Evolutionary conservation across 129 eudicot species (phyloP), one percentile per base, ranked within the genome.

Genomic region (Arctium minus): DNA sequence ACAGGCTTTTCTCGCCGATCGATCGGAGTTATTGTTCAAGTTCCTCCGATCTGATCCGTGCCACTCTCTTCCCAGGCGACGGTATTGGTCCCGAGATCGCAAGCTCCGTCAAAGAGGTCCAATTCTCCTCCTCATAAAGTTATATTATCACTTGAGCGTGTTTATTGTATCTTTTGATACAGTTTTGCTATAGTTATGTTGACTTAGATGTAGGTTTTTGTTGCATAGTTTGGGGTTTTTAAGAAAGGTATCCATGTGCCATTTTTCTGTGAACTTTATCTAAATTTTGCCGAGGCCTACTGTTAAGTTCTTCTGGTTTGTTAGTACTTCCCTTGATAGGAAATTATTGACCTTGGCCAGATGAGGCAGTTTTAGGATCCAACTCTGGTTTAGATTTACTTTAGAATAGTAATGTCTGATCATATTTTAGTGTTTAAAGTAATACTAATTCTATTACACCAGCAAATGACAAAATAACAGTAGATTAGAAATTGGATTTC

Each of bases 21-120:
- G 30, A 70, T 71, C 91, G 97, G 13, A 70, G 40, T 39, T 83
- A 84, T 72, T 87, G 89, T 0, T 85, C 94, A 35, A 13, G 5
- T 40, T 60, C 89, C 42, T 84, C 96, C 38, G 79, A 86, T 69
- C 86, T 88, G 78, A 94, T 91, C 80, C 88, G 89, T 42, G 93
- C 94, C 81, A 94, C 98, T 67, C 93, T 94, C 74, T 94, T 94
- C 60, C 98, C 98, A 74, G 97, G 97, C 46, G 97, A 91, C 60
- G 98, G 98, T 8, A 94, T 94, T 37, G 98, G 98, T 69, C 98
- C 98, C 74, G 98, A 93, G 87, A 93, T 93, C 87, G 98, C 98
- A 50, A 84, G 77, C 29, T 88, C 98, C 67, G 98, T 93, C 77
- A 93, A 91, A 77, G 64, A 89, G 97, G 98, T 89, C 33, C 65